These are phyloP conservation scores for Brassica cretica DNA, from an alignment of 345 rosid genomes.

Conservation along the genomic window DNA sequence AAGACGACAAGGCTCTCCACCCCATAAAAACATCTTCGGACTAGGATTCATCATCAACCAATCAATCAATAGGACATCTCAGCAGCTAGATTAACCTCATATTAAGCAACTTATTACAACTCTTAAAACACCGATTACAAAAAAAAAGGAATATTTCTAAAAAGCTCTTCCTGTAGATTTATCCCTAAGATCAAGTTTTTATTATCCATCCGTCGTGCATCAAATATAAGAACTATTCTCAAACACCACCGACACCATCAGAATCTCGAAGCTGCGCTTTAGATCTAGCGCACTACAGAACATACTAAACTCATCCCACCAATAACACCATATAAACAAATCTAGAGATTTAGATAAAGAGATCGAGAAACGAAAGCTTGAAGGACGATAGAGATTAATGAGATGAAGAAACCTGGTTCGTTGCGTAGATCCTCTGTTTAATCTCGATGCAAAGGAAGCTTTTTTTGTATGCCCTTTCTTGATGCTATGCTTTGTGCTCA, in stretches of 20 bases:
- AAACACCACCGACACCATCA: conserved; percentile 24
- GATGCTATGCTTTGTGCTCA: conserved; percentile 17
- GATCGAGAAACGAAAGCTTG: conserved; percentile 22
- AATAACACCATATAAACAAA: background rate
- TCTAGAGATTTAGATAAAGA: conserved; percentile 25
- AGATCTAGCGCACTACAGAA: conserved; percentile 26
- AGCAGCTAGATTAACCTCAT: conserved; percentile 31
- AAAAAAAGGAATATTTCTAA: background rate
- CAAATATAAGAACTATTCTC: background rate
- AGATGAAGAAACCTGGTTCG: conserved; percentile 20
- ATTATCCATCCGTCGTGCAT: background rate
- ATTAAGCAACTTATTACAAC: conserved; percentile 21
- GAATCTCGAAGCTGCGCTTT: conserved; percentile 23
- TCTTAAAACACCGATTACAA: conserved; percentile 11
- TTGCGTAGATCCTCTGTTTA: background rate
- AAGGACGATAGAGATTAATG: background rate
- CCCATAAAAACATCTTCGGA: conserved; percentile 19
- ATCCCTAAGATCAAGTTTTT: conserved; percentile 7
- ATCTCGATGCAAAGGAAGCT: conserved; percentile 30
- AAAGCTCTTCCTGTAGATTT: conserved; percentile 1
- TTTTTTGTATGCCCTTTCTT: background rate
- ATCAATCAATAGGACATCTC: conserved; percentile 24
- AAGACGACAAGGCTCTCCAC: conserved; percentile 21
- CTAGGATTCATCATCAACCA: conserved; percentile 18
- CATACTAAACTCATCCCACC: conserved; percentile 19